Base-by-base conservation (phyloP, 495 filamentous ascomycete genomes). In the Chaetomium tenue region DNA sequence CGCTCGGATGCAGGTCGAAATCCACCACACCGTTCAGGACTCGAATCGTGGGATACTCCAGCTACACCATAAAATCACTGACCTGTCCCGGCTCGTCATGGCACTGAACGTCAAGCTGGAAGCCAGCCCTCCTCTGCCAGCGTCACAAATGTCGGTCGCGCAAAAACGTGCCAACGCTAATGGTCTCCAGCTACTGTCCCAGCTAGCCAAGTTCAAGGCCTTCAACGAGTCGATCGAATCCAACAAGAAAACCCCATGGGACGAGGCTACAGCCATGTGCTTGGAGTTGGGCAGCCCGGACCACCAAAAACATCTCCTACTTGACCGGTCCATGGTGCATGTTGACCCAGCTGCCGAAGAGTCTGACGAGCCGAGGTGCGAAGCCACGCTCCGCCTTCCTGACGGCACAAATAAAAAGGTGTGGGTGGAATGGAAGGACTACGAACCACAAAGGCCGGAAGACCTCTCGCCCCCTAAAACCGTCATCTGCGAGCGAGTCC, bases 341-440 rank as follows among this genome's bases (percentile, higher is more conserved):
- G 63, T 78, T 18, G 71, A 70, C 39, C 60, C 68, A 8, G 63
- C 44, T 9, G 69, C 52, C 22, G 72, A 73, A 58, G 71, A 75
- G 57, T 59, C 65, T 4, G 75, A 76, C 30, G 54, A 67, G 16
- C 65, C 75, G 0, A 68, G 78, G 8, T 76, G 74, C 58, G 78
- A 77, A 52, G 78, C 76, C 13, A 50, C 64, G 11, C 71, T 78
- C 22, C 64, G 47, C 1, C 44, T 71, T 15, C 66, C 71, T 8
- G 71, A 61, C 23, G 70, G 72, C 33, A 23, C 13, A 0, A 58
- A 28, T 20, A 76, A 74, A 57, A 72, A 70, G 44, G 77, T 81
- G 2, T 81, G 78, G 78, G 69, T 81, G 7, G 78, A 81, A 63
- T 81, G 78, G 78, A 81, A 79, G 65, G 77, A 79, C 48, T 81